Evolutionary conservation across 2,329 filamentous ascomycete species (phyloP).

Genomic region (Pseudogymnoascus sp.): DNA sequence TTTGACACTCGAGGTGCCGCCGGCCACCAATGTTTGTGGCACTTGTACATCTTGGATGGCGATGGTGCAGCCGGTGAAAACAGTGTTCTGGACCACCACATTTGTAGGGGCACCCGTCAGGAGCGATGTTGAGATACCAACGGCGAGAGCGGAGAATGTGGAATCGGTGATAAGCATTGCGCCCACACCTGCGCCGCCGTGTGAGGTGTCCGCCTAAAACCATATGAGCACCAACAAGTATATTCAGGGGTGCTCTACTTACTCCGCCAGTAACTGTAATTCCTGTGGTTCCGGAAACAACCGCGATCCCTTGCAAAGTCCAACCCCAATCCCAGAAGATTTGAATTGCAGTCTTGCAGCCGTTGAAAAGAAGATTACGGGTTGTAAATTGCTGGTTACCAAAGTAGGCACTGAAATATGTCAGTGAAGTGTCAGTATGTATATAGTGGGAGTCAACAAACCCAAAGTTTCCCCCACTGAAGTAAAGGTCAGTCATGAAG

Average conservation of each 20-base stretch:
- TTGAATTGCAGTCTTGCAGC: slow-evolving; percentile 43
- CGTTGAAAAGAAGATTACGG: slow-evolving; percentile 39
- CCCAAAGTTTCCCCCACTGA: slow-evolving; percentile 34
- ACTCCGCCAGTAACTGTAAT: slow-evolving; percentile 43
- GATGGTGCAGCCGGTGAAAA: too few relatives aligned
- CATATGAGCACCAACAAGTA: too few relatives aligned
- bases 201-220: too few relatives aligned
- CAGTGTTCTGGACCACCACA: too few relatives aligned
- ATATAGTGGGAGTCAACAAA: not conserved
- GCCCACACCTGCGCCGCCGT: not conserved
- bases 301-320: slow-evolving; percentile 36
- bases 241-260: slow-evolving; percentile 34
- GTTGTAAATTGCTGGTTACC: slow-evolving; percentile 59
- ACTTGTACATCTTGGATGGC: too few relatives aligned
- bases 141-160: too few relatives aligned
- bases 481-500: slow-evolving; percentile 69
- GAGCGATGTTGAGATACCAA: too few relatives aligned
- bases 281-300: slow-evolving; percentile 37
- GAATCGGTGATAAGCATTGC: too few relatives aligned
- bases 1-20: too few relatives aligned
- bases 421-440: too few relatives aligned
- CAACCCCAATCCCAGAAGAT: slow-evolving; percentile 51
- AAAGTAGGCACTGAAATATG: slow-evolving; percentile 41
- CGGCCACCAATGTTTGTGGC: too few relatives aligned
- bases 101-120: too few relatives aligned